A percentile compares a stretch with the other conserved stretches of the same genome.
phyloP scores from a whole-genome alignment of 768 basidiomycete genomes.

The Porphyrellus cyaneotinctus region DNA sequence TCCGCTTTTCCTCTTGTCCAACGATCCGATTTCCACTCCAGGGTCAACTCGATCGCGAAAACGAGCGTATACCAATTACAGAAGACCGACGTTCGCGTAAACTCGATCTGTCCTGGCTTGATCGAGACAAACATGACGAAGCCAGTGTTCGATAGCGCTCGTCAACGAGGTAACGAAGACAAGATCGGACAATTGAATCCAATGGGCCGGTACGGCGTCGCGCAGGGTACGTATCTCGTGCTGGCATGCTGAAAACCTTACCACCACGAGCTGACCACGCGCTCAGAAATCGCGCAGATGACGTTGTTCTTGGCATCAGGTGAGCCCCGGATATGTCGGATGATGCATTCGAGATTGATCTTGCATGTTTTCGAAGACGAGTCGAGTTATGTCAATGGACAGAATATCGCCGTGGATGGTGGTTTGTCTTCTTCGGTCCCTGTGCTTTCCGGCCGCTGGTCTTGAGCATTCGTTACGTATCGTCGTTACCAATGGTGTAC shows the following conservation, averaged over 20 bases:
- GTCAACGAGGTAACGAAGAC: slow-evolving; percentile 61
- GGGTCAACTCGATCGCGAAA: slow-evolving; percentile 85
- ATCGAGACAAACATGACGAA: slow-evolving; percentile 93
- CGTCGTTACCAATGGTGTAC: neutral
- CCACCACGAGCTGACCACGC: slow-evolving; percentile 10
- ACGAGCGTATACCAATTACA: slow-evolving; percentile 77
- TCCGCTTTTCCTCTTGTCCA: neutral
- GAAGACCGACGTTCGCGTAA: slow-evolving; percentile 82
- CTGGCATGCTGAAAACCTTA: slow-evolving; percentile 9
- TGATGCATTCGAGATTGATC: slow-evolving; percentile 7
- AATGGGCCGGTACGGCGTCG: slow-evolving; percentile 73
- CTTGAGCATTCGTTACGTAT: slow-evolving; percentile 31
- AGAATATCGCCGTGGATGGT: slow-evolving; percentile 83
- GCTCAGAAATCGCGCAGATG: slow-evolving; percentile 77
- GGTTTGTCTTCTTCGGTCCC: slow-evolving; percentile 79
- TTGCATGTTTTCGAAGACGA: slow-evolving; percentile 50
- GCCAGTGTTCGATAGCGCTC: slow-evolving; percentile 72
- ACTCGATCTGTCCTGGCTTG: slow-evolving; percentile 85
- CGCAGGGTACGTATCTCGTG: slow-evolving; percentile 53
- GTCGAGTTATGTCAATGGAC: slow-evolving; percentile 89
- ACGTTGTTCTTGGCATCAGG: slow-evolving; percentile 87
- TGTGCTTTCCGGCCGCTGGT: slow-evolving; percentile 70
- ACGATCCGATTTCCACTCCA: slow-evolving; percentile 28
- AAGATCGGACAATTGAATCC: slow-evolving; percentile 84
- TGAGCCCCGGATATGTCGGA: slow-evolving; percentile 30